Percentiles rank a stretch among this genome's conserved stretches.
Evolutionary conservation across 495 filamentous ascomycete species (phyloP).

Genomic region (Xeromyces bisporus): DNA sequence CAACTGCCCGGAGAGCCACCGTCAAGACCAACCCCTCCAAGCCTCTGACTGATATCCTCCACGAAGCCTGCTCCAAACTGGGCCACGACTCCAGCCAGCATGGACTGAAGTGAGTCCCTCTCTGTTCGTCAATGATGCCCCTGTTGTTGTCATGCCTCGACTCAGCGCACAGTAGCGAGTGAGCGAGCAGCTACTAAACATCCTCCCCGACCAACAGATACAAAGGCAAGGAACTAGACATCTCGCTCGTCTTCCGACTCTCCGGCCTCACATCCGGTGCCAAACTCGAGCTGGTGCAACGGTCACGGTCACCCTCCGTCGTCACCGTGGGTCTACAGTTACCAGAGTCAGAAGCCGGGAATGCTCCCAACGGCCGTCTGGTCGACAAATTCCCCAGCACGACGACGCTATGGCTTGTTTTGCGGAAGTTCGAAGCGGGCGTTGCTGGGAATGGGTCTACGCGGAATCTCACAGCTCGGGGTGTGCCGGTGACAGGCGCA

Average conservation of each 20-base stretch:
- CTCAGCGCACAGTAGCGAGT: too few relatives aligned
- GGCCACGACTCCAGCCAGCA: constrained; percentile 55
- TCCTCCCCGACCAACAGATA: constrained; percentile 29
- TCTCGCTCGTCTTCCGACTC: constrained; percentile 71
- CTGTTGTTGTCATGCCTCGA: neutral
- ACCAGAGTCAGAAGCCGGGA: constrained; percentile 43
- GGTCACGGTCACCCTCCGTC: constrained; percentile 63
- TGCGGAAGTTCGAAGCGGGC: constrained; percentile 72
- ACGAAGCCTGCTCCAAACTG: constrained; percentile 73
- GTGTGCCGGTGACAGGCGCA: constrained; percentile 38
- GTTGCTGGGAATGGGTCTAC: constrained; percentile 36
- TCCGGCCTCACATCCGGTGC: constrained; percentile 73
- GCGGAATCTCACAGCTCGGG: constrained; percentile 65
- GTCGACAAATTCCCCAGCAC: constrained; percentile 70
- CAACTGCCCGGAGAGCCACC: constrained; percentile 50
- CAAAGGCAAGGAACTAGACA: constrained; percentile 67
- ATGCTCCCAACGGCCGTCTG: constrained; percentile 42
- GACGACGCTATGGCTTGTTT: constrained; percentile 68
- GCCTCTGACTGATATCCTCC: constrained; percentile 62
- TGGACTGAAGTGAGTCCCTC: constrained; percentile 51
- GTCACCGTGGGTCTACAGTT: constrained; percentile 76
- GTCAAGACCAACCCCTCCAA: constrained; percentile 71
- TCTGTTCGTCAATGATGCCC: neutral
- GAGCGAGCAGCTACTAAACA: too few relatives aligned
- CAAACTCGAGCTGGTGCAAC: constrained; percentile 79